Evolutionary conservation across 352 stramenopile species (phyloP).

Genomic region (Pythium rhizo-oryzae): DNA sequence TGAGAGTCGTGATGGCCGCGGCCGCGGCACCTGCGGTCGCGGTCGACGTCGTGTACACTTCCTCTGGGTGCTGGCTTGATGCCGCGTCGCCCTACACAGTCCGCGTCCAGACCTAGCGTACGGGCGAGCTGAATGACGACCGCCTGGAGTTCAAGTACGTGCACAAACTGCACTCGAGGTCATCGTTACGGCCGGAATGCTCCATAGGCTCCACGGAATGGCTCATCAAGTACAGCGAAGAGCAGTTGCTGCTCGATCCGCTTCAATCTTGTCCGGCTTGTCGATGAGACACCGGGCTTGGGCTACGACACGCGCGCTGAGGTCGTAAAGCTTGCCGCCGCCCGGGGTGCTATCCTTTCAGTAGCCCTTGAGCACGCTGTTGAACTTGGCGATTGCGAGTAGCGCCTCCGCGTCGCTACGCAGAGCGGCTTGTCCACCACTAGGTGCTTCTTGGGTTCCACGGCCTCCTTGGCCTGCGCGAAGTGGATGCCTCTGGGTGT

Average conservation of each 20-base stretch:
- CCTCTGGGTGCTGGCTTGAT: slow-evolving; percentile 56
- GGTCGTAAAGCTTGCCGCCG: slow-evolving; percentile 70
- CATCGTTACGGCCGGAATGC: too few relatives aligned
- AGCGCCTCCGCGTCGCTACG: slow-evolving; percentile 64
- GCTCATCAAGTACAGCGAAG: too few relatives aligned
- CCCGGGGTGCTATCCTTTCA: slow-evolving; percentile 71
- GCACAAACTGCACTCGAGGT: too few relatives aligned
- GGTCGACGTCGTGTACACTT: slow-evolving; percentile 40
- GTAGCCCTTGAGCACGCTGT: slow-evolving; percentile 74
- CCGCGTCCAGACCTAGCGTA: too few relatives aligned
- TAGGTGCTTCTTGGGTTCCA: slow-evolving; percentile 74
- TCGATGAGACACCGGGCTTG: slow-evolving; percentile 71
- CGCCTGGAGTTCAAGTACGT: too few relatives aligned
- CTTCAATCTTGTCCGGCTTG: slow-evolving; percentile 42
- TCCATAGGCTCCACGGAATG: too few relatives aligned
- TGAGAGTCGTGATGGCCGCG: slow-evolving; percentile 40
- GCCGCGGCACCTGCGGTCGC: slow-evolving; percentile 23
- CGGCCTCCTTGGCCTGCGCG: slow-evolving; percentile 67
- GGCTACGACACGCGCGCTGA: slow-evolving; percentile 68
- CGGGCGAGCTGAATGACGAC: too few relatives aligned
- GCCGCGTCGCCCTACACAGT: slow-evolving; percentile 45
- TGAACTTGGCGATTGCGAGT: slow-evolving; percentile 40
- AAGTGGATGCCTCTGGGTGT: slow-evolving; percentile 78
- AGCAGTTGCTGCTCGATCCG: too few relatives aligned
- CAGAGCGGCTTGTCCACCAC: slow-evolving; percentile 80